These are phyloP conservation scores for Ajuga chamaepitys DNA, from an alignment of 257 asterid genomes.

Conservation along the genomic window DNA sequence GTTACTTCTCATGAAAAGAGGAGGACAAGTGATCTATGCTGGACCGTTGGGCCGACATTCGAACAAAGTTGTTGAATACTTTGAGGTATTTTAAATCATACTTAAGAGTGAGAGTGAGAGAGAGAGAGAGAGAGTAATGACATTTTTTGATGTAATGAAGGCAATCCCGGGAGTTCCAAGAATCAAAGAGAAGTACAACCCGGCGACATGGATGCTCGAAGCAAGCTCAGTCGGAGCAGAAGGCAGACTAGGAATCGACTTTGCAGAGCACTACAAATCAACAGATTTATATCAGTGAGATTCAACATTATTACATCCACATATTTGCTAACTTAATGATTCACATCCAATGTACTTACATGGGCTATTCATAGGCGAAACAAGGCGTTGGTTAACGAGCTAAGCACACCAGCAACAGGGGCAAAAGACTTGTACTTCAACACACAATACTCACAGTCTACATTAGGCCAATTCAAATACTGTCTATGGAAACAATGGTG, in stretches of 20 bases:
- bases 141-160: slow-evolving; percentile 18
- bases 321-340: background rate
- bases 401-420: slow-evolving; percentile 51
- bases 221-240: slow-evolving; percentile 63
- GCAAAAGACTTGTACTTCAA: slow-evolving; percentile 55
- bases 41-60: slow-evolving; percentile 64
- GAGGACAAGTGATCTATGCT: slow-evolving; percentile 66
- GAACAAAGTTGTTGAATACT: slow-evolving; percentile 45
- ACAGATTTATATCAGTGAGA: slow-evolving; percentile 51
- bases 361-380: slow-evolving; percentile 35
- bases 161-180: slow-evolving; percentile 54
- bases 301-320: background rate
- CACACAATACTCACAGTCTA: slow-evolving; percentile 53
- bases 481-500: slow-evolving; percentile 86
- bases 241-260: slow-evolving; percentile 52
- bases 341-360: background rate
- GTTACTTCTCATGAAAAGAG: slow-evolving; percentile 68
- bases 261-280: slow-evolving; percentile 58
- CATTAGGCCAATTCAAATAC: slow-evolving; percentile 50
- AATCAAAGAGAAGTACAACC: slow-evolving; percentile 69
- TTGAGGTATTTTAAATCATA: slow-evolving; percentile 38
- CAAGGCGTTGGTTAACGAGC: slow-evolving; percentile 52
- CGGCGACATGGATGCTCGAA: slow-evolving; percentile 96
- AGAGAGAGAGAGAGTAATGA: too few species aligned
- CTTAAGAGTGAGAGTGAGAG: too few species aligned